Evolutionary conservation across 495 filamentous ascomycete genomes (phyloP), one percentile per base, ranked within the genome.

Genomic region (Tuber umbilicatum): DNA sequence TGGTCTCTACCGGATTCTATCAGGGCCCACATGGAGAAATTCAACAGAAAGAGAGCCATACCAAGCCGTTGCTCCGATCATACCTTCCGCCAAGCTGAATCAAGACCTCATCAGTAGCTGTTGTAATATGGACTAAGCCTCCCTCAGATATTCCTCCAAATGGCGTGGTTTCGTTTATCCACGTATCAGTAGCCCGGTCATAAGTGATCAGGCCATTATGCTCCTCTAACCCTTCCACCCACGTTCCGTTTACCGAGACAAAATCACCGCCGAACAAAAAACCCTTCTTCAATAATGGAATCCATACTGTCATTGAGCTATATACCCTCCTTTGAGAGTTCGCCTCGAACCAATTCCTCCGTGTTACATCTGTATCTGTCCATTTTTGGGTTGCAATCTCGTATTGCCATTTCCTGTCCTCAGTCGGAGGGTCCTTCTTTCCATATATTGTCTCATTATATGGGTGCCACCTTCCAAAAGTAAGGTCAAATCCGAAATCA

Each of bases 81-180:
- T 6, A 42, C 7, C 17, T 38, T 31, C 75, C 73, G 9, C 75
- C 69, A 75, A 77, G 68, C n/a, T 38, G 47, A 41, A 77, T 42
- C 38, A 77, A 23, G 21, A 77, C 67, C 14, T 77, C 47, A 41
- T 75, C 73, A 5, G 43, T 40, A 21, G 41, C 69, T 21, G 69
- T 74, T 1, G 14, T 17, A 9, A 77, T n/a, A 23, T 71, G 47
- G 6, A 60, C n/a, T 6, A 75, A 31, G 7, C 47, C 68, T 0
- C 42, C 64, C 5, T 43, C 31, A 16, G 16, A 1, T 19, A 41
- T 37, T 21, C 38, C 41, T 6, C 12, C 27, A 2, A 72, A 60
- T 9, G 41, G 73, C 2, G 68, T 72, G 37, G 41, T 75, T 27
- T 75, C 23, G 38, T 77, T 77, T 19, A 39, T 69, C 69, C 69